Evolutionary conservation across 2,329 filamentous ascomycete genomes (phyloP).

Genomic region (Plectosphaerella plurivora): DNA sequence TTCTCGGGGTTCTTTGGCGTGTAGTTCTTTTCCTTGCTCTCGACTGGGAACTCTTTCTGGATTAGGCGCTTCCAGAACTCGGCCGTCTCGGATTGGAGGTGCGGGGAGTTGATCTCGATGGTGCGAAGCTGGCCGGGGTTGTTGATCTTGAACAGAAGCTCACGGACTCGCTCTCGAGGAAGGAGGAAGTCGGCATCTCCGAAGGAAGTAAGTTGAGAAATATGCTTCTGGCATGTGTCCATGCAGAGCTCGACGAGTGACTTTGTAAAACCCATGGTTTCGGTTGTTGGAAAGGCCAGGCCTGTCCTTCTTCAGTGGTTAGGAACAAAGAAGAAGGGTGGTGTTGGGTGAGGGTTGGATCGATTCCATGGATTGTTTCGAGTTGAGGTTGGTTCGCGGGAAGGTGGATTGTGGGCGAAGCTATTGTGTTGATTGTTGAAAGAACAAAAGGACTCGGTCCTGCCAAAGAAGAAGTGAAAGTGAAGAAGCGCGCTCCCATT

Average conservation of each 20-base stretch:
- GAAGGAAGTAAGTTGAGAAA: slow-evolving; percentile 60
- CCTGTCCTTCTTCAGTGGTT: background rate
- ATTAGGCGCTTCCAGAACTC: slow-evolving; percentile 81
- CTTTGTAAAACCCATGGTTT: slow-evolving; percentile 24
- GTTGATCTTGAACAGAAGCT: slow-evolving; percentile 67
- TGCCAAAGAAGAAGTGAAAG: background rate
- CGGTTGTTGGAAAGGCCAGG: background rate
- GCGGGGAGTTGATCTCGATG: slow-evolving; percentile 72
- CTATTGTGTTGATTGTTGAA: too few species aligned
- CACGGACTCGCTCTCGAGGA: slow-evolving; percentile 36
- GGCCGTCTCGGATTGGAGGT: slow-evolving; percentile 63
- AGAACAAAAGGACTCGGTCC: too few species aligned
- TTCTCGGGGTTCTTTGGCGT: slow-evolving; percentile 61
- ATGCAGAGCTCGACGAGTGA: slow-evolving; percentile 49
- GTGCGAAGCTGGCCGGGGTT: slow-evolving; percentile 69
- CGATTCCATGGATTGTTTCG: background rate
- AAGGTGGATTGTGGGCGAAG: too few species aligned
- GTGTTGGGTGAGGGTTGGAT: background rate
- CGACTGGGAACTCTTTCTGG: slow-evolving; percentile 67
- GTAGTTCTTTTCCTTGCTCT: slow-evolving; percentile 55
- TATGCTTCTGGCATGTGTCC: slow-evolving; percentile 47
- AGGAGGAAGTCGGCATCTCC: slow-evolving; percentile 57
- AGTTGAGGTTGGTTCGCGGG: background rate
- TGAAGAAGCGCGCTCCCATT: background rate
- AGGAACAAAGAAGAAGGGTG: background rate